A percentile compares a stretch with the other conserved stretches of the same genome.
phyloP scores from a whole-genome alignment of 257 asterid species.

The Solanum bulbocastanum region DNA sequence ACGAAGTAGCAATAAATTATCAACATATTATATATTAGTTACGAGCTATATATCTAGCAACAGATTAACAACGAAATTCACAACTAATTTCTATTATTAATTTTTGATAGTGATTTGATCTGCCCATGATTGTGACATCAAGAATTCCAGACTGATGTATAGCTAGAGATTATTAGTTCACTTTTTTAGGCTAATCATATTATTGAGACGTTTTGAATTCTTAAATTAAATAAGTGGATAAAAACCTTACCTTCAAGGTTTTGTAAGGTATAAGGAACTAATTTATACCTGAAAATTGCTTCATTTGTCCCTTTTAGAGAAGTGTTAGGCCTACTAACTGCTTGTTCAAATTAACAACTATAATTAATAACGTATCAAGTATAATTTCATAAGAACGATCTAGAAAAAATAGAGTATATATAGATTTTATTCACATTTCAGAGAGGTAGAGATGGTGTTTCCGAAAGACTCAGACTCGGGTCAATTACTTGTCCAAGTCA shows the following conservation, averaged over 20 bases:
- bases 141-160: no score
- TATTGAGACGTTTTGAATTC: neutral
- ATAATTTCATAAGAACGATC: no score
- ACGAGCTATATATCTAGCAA: neutral
- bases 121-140: neutral
- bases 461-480: neutral
- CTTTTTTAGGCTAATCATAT: neutral
- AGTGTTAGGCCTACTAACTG: neutral
- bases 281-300: neutral
- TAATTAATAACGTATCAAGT: neutral
- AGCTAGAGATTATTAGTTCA: neutral
- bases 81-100: neutral
- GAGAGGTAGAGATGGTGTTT: rapidly evolving
- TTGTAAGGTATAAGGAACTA: neutral
- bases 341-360: neutral
- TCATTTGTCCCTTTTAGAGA: neutral
- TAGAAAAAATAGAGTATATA: no score
- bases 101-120: neutral
- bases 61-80: neutral
- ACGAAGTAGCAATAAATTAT: neutral
- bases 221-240: neutral
- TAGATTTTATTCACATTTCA: no score
- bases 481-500: no score
- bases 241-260: neutral
- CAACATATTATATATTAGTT: neutral